Base-by-base conservation (phyloP, 352 stramenopile genomes). In the Globisporangium nunn region DNA sequence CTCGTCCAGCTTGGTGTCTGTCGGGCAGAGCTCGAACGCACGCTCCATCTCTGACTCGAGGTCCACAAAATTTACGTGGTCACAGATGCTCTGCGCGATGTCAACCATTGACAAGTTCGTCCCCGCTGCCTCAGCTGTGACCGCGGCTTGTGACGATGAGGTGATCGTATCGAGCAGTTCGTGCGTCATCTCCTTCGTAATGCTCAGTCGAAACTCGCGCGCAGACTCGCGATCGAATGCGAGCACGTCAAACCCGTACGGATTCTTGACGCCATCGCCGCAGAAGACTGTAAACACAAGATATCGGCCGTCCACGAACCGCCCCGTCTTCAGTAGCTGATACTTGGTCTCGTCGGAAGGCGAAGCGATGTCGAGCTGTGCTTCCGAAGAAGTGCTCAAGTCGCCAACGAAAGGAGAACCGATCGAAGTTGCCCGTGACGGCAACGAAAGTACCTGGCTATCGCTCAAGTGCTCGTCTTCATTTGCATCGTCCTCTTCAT, bases 81-180 rank as follows among this genome's bases (percentile, higher is more conserved):
- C 75, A 47, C 75, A 87, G 30, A 90, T 83, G 18, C 58, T 77
- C 7, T 56, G 63, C 7, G 79, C 79, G 45, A 90, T 90, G 8
- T 84, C 57, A 44, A 83, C 75, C 79, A 88, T 87, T 11, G 75
- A 87, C 49, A 86, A 56, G 40, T 90, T 90, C 7, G 77, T 90
- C 0, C 77, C 79, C 0, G 79, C 79, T 0, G 79, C 76, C 2
- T 73, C 79, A n/a, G 74, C 79, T 3, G 76, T 89, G 30, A 64
- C 62, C n/a, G 74, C 71, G 0, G 75, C 77, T 43, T 85, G 63
- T 0, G 73, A 75, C 0, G 67, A 76, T 11, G 79, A 85, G n/a
- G 66, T 83, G 40, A 67, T 75, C 40, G 69, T 72, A 7, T 87
- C 79, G 2, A 90, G 53, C 10, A 90, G 51, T 12, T 79, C 65